These are phyloP conservation scores for Arthrobotrys sphaeroides DNA, from an alignment of 2,329 filamentous ascomycete species.

Conservation along the genomic window DNA sequence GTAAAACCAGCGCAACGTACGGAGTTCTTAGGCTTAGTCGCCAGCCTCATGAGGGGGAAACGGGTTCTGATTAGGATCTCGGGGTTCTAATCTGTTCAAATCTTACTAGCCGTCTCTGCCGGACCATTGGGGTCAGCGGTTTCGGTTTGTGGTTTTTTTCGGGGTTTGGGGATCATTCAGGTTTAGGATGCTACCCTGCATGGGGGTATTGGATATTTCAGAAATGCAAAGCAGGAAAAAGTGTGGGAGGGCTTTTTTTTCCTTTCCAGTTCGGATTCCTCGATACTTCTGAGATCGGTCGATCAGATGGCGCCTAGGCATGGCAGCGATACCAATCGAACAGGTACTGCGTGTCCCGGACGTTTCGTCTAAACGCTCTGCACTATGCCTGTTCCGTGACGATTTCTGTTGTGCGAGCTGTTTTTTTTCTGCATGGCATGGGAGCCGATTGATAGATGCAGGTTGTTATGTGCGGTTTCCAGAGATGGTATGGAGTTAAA, in stretches of 20 bases:
- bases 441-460: slow-evolving; percentile 5
- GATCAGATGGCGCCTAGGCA: slow-evolving; percentile 28
- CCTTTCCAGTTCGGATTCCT: neutral
- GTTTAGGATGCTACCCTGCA: slow-evolving; percentile 43
- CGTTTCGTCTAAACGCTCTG: slow-evolving; percentile 46
- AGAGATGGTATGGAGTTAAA: slow-evolving; percentile 38
- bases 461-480: slow-evolving; percentile 22
- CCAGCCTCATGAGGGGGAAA: slow-evolving; percentile 19
- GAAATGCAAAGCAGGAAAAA: neutral
- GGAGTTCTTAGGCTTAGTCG: neutral
- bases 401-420: slow-evolving; percentile 36
- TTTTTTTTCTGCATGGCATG: slow-evolving; percentile 22
- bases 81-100: slow-evolving; percentile 1
- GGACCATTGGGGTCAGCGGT: slow-evolving; percentile 4
- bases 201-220: slow-evolving; percentile 23
- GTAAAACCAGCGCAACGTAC: slow-evolving; percentile 26
- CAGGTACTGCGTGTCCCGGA: slow-evolving; percentile 42
- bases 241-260: slow-evolving; percentile 8
- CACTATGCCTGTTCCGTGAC: slow-evolving; percentile 25
- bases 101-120: neutral
- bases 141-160: neutral
- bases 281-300: slow-evolving; percentile 40
- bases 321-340: slow-evolving; percentile 43
- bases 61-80: slow-evolving; percentile 17
- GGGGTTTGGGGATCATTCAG: neutral